These are phyloP conservation scores for Mycosarcoma mackinlayi DNA, from an alignment of 1,284 basidiomycete genomes.

Conservation along the genomic window DNA sequence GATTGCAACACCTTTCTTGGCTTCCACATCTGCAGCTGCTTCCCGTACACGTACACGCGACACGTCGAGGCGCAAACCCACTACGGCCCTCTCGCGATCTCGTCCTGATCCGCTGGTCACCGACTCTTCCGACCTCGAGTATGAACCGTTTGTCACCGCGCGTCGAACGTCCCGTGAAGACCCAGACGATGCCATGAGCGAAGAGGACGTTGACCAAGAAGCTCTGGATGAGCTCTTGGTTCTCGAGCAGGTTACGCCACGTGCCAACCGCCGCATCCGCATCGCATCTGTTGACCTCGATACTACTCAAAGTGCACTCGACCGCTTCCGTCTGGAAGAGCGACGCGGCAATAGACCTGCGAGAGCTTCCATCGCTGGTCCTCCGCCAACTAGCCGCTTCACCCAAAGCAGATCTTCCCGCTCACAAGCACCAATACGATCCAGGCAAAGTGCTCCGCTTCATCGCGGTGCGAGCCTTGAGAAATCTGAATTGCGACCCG, in stretches of 20 bases:
- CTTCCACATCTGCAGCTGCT: conserved; percentile 8
- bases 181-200: conserved; percentile 8
- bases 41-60: conserved; percentile 3
- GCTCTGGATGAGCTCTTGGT: conserved; percentile 30
- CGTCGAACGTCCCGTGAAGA: background rate
- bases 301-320: conserved; percentile 25
- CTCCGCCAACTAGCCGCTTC: background rate
- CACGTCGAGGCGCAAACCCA: conserved; percentile 5
- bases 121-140: conserved; percentile 22
- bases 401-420: background rate
- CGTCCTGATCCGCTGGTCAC: background rate
- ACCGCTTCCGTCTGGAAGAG: conserved; percentile 27
- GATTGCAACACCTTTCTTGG: conserved; percentile 14
- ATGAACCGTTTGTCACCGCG: background rate
- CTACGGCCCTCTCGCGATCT: conserved; percentile 4
- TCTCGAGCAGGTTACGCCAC: conserved; percentile 31
- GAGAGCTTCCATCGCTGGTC: conserved; percentile 29
- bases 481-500: conserved; percentile 11
- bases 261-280: conserved; percentile 15
- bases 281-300: conserved; percentile 13
- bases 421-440: conserved; percentile 6
- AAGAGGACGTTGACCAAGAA: conserved; percentile 21
- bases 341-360: conserved; percentile 6
- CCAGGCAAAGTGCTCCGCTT: conserved; percentile 25
- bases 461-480: conserved; percentile 11